Conservation (phyloP, 371 early-diverging fungal genomes). For the Mortierella polycephala region DNA sequence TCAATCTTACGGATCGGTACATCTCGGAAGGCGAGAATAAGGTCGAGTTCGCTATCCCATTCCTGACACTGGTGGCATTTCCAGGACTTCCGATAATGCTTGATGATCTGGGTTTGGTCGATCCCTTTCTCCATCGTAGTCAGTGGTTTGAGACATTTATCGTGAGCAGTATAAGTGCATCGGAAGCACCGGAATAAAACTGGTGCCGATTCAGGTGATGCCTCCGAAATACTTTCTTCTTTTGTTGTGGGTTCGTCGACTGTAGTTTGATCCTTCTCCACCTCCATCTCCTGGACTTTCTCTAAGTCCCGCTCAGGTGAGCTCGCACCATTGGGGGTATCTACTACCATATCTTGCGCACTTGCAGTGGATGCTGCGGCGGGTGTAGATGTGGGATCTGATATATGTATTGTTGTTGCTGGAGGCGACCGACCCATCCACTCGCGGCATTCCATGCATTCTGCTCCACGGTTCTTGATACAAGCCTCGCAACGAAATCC, state of each 20-base stretch:
- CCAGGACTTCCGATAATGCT: conserved; percentile 47
- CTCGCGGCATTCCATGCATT: conserved; percentile 46
- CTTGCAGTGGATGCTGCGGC: conserved; percentile 1
- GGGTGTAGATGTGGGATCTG: not conserved
- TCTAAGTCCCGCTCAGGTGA: not conserved
- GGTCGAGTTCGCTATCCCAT: conserved; percentile 46
- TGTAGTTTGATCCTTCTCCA: conserved; percentile 4
- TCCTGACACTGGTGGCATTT: conserved; percentile 58
- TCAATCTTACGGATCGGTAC: conserved; percentile 22
- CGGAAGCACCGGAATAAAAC: conserved; percentile 56
- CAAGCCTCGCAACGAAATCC: conserved; percentile 53
- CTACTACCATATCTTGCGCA: not conserved
- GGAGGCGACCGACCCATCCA: conserved; percentile 33
- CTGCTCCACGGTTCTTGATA: conserved; percentile 46
- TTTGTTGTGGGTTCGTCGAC: not conserved
- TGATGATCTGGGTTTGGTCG: conserved; percentile 22
- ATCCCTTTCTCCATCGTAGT: conserved; percentile 15
- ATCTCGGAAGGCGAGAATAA: conserved; percentile 44
- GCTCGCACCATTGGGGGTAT: not conserved
- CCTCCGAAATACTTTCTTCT: conserved; percentile 8
- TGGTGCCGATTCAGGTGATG: conserved; percentile 19
- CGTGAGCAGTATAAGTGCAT: conserved; percentile 57
- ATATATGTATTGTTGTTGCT: conserved; percentile 2
- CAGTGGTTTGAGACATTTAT: conserved; percentile 42
- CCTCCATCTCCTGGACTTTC: conserved; percentile 7